Evolutionary conservation across 2,329 filamentous ascomycete genomes (phyloP), one percentile per base, ranked within the genome.

Genomic region (Didymosphaeria variabile): DNA sequence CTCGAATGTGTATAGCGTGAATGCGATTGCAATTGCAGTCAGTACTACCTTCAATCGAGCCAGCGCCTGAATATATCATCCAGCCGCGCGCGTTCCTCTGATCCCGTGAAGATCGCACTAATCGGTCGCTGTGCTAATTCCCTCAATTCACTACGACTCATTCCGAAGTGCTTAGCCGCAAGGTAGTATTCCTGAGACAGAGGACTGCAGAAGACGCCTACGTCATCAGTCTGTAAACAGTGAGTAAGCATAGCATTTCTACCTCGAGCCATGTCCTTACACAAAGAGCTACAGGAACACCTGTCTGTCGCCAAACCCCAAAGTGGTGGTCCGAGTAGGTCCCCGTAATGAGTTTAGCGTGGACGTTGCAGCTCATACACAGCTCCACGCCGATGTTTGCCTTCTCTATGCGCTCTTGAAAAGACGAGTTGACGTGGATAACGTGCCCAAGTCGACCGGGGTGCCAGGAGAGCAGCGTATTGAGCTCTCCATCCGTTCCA

Each of bases 361-460:
- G 87, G 1, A 95, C 91, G 69, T 95, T 95, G 77, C 92, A 94
- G 66, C 89, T 92, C 62, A 95, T 79, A 63, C 92, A 95, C 40
- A 95, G 74, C 77, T 95, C 92, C 13, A 95, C 76, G 2, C 90
- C 91, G 31, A 94, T 73, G 1, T 82, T 82, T 13, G 82, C 80
- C 49, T 74, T 69, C 12, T 79, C 76, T 60, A 90, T 91, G 67
- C 86, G 83, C 47, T 77, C 71, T 71, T 85, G 88, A n/a, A 89
- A 79, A 29, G 79, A 77, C 1, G 88, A 84, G 0, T 88, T 85
- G 1, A 93, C 88, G 74, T 92, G 88, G 57, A 94, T 93, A 10
- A 93, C 91, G 79, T 95, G 92, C 0, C 92, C 92, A 10, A 96
- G 79, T 7, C 92, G 81, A 60, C 88, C 84, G 0, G 92, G 92